Conservation (phyloP, 148 eudicot species). For the Hydrangea macrophylla region DNA sequence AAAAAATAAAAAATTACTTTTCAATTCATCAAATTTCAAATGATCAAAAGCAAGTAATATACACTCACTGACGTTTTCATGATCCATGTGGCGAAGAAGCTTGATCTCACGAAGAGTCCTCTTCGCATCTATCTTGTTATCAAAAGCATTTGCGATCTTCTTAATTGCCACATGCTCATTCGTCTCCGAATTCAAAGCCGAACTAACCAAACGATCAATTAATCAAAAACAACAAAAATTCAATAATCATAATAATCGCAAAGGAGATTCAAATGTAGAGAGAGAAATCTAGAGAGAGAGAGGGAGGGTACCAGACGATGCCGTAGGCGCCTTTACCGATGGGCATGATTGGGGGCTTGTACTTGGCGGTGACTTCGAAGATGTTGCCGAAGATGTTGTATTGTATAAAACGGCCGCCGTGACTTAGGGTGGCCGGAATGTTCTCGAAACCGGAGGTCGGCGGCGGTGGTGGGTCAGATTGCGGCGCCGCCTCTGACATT, state of each 20-base stretch:
- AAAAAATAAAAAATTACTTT: not conserved
- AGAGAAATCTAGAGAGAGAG: not conserved
- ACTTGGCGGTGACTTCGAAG: conserved; percentile 85
- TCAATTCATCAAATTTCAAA: not conserved
- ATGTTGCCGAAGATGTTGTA: conserved; percentile 88
- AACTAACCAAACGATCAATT: conserved; percentile 35
- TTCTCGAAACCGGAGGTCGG: conserved; percentile 37
- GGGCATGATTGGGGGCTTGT: conserved; percentile 93
- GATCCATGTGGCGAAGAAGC: conserved; percentile 92
- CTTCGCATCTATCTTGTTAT: conserved; percentile 89
- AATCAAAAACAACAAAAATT: conserved; percentile 1
- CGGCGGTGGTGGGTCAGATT: conserved; percentile 20
- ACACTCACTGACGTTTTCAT: conserved; percentile 84
- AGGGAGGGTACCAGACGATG: conserved; percentile 71
- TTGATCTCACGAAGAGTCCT: conserved; percentile 94
- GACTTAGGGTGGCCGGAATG: conserved; percentile 76
- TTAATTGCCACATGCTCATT: conserved; percentile 84
- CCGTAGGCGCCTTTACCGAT: conserved; percentile 98
- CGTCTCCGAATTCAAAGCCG: conserved; percentile 86
- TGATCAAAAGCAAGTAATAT: not conserved
- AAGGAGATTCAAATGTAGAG: not conserved
- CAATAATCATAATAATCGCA: not conserved
- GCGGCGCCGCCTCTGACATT: conserved; percentile 54
- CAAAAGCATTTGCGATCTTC: conserved; percentile 96
- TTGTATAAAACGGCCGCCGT: conserved; percentile 75